A percentile compares a stretch with the other conserved stretches of the same genome.
Evolutionary conservation across 306 rosid species (phyloP).

Genomic region (Cicer cuneatum): DNA sequence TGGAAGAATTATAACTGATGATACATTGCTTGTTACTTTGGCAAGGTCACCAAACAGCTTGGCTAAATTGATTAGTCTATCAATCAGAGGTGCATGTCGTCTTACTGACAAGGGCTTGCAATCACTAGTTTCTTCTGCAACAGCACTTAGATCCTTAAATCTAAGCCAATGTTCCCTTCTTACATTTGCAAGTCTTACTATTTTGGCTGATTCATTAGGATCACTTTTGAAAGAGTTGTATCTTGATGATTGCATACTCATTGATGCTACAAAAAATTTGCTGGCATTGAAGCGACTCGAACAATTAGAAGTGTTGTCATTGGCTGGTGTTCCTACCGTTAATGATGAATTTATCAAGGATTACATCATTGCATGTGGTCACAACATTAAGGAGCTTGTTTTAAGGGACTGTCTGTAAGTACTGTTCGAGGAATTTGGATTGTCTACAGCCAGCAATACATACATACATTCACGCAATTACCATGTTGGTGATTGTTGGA

Average conservation of each 20-base stretch:
- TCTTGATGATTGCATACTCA: conserved; percentile 70
- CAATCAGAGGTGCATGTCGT: conserved; percentile 86
- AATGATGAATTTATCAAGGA: conserved; percentile 59
- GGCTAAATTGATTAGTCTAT: conserved; percentile 61
- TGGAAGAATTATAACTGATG: conserved; percentile 78
- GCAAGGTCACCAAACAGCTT: conserved; percentile 57
- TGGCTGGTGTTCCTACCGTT: conserved; percentile 69
- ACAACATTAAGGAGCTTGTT: conserved; percentile 76
- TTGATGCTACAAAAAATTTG: conserved; percentile 52
- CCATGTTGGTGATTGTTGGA: no score
- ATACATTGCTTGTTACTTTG: conserved; percentile 54
- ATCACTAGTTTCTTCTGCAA: conserved; percentile 67
- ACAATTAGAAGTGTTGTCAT: conserved; percentile 69
- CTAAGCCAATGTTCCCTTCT: conserved; percentile 90
- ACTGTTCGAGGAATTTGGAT: background rate
- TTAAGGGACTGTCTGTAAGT: conserved; percentile 79
- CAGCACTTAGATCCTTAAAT: conserved; percentile 74
- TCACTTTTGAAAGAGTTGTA: conserved; percentile 70
- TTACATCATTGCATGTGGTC: conserved; percentile 55
- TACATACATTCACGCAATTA: no score
- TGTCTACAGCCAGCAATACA: no score
- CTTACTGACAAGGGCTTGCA: conserved; percentile 70
- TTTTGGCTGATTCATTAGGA: conserved; percentile 70
- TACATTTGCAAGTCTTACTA: conserved; percentile 55
- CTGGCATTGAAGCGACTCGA: conserved; percentile 64